Evolutionary conservation across 2,329 filamentous ascomycete genomes (phyloP), one percentile per base, ranked within the genome.

Genomic region (Calonectria honghensis): DNA sequence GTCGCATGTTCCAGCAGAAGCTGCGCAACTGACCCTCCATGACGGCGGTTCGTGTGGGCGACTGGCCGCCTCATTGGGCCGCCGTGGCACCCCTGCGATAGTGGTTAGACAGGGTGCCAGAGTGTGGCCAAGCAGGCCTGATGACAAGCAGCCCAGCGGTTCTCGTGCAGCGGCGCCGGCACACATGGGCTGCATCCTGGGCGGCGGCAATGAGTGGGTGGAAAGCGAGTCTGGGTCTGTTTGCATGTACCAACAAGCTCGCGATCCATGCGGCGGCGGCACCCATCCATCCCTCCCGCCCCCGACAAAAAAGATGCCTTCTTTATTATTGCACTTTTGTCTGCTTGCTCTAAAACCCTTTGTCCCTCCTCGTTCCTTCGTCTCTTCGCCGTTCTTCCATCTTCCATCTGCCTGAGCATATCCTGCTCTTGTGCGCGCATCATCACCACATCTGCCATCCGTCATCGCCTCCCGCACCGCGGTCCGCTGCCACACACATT

Each of bases 11-110:
- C 79, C 72, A 77, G 70, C 73, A 75, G 77, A 73, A 78, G 70
- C 61, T 79, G 78, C 64, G 72, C 76, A 39, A 74, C 79, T 80
- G 79, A 78, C 79, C 79, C 78, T 74, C 77, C 79, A 80, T 75
- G 75, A 75, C 66, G 78, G 67, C 68, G 63, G 57, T 78, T 80
- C 74, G 79, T 78, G 75, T 80, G 79, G 79, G 72, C 70, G 70
- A 77, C 69, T 66, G 48, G 54, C 27, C 71, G 59, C 72, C 75
- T 76, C 73, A 80, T 80, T 80, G 79, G 79, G 79, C 79, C 67
- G 79, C 79, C 76, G 79, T 80, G 73, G 37, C 73, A 78, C 65
- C 72, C 76, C 73, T 67, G 69, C 77, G 69, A 77, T 71, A 70
- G n/a, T 65, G 68, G 68, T 51, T 71, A 57, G 68, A 65, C 68